Conservation (phyloP, 1,284 basidiomycete genomes). For the Volvariella surrecta region DNA sequence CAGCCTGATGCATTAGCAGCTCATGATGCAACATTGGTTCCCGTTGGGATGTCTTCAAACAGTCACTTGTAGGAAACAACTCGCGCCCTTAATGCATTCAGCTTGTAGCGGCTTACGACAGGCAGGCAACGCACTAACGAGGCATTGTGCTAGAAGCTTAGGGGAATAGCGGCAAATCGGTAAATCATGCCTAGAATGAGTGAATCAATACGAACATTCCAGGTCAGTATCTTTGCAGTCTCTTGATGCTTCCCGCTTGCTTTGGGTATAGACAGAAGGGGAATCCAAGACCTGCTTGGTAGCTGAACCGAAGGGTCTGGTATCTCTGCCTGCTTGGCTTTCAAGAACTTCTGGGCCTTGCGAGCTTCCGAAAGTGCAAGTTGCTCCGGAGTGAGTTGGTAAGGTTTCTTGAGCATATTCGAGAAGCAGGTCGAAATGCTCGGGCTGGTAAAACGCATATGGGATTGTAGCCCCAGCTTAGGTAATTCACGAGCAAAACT, state of each 20-base stretch:
- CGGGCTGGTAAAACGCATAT: no score
- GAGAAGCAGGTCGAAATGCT: no score
- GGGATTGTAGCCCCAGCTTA: no score
- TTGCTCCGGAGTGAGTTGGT: constrained; percentile 43
- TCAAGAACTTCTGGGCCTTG: constrained; percentile 35
- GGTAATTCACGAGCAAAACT: no score
- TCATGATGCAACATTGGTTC: constrained; percentile 72
- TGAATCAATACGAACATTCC: constrained; percentile 57
- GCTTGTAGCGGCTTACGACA: constrained; percentile 1
- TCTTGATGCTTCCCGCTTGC: constrained; percentile 6
- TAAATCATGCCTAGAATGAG: not conserved
- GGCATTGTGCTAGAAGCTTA: constrained; percentile 68
- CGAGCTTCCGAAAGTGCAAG: constrained; percentile 45
- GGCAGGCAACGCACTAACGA: constrained; percentile 53
- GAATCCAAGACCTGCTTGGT: constrained; percentile 45
- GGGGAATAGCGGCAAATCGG: not conserved
- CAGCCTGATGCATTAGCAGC: constrained; percentile 55
- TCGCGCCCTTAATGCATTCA: constrained; percentile 52
- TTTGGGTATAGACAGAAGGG: constrained; percentile 17
- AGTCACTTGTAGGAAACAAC: constrained; percentile 79
- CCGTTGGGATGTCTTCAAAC: constrained; percentile 65
- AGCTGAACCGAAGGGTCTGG: constrained; percentile 21
- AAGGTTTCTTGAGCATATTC: constrained; percentile 7
- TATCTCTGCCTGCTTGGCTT: constrained; percentile 10
- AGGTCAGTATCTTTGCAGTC: constrained; percentile 53